Percentiles rank a stretch among this genome's conserved stretches.
These are phyloP conservation scores for Graphilbum fragrans DNA, from an alignment of 2,329 filamentous ascomycete genomes.

Conservation along the genomic window DNA sequence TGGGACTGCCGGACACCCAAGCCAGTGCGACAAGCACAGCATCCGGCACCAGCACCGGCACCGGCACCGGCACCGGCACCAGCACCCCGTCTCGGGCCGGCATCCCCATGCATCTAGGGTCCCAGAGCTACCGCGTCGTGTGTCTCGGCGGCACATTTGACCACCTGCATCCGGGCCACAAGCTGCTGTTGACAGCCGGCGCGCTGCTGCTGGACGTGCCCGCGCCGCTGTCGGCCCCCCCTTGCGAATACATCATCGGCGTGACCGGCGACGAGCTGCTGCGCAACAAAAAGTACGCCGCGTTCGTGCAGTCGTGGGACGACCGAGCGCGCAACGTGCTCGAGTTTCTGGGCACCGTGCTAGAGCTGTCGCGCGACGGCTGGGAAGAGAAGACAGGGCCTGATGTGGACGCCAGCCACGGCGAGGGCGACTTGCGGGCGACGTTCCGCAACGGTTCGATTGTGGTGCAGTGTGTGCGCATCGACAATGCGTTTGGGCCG, in stretches of 20 bases:
- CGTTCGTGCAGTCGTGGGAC: conserved; percentile 71
- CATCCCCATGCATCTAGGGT: conserved; percentile 1
- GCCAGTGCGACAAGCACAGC: too few relatives aligned
- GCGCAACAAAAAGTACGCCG: conserved; percentile 77
- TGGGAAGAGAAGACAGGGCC: conserved; percentile 23
- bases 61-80: conserved; percentile 6
- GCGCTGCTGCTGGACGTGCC: conserved; percentile 54
- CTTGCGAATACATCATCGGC: conserved; percentile 61
- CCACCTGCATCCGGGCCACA: conserved; percentile 89
- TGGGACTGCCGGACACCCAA: too few relatives aligned
- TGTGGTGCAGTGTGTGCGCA: conserved; percentile 66
- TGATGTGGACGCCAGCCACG: conserved; percentile 11
- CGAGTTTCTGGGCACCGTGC: conserved; percentile 59
- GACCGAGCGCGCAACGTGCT: conserved; percentile 57
- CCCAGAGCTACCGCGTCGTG: conserved; percentile 39
- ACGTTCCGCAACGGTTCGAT: conserved; percentile 48
- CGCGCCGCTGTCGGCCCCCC: conserved; percentile 20
- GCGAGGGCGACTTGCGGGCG: conserved; percentile 36
- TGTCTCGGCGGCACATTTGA: conserved; percentile 93
- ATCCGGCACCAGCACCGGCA: conserved; percentile 14
- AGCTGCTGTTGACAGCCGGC: conserved; percentile 85
- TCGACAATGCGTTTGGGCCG: conserved; percentile 81
- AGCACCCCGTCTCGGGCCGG: background rate
- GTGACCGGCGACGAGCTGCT: conserved; percentile 82
- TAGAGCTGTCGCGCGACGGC: conserved; percentile 27